Conservation (phyloP, 129 eudicot genomes). For the Flaveria robusta region DNA sequence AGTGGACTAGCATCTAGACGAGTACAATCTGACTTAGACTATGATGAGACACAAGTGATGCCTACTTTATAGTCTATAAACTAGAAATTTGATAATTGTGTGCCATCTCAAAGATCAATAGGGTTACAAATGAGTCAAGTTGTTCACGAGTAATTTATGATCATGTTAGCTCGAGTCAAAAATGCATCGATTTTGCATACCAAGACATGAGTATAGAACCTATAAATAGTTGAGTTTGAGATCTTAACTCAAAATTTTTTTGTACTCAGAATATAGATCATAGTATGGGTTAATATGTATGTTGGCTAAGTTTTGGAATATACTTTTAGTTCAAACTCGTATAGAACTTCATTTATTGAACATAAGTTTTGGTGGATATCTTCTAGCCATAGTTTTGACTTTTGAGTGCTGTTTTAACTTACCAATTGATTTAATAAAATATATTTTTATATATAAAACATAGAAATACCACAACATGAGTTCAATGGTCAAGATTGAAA, state of each 20-base stretch:
- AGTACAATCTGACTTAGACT: background rate
- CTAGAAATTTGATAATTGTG: conserved; percentile 9
- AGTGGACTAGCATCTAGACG: conserved; percentile 14
- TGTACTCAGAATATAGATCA: no score
- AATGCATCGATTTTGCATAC: background rate
- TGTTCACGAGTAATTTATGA: conserved; percentile 5
- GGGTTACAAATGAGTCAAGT: background rate
- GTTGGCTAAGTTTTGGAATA: background rate
- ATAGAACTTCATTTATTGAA: background rate
- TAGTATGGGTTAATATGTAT: background rate
- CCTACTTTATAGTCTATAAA: conserved; percentile 21
- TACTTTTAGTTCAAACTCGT: background rate
- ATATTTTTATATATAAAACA: no score
- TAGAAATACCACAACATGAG: no score
- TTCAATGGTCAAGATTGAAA: no score
- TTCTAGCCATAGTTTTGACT: background rate
- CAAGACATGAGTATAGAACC: background rate
- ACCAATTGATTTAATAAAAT: no score
- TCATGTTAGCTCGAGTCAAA: background rate
- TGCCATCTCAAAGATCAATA: conserved; percentile 8
- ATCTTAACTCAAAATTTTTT: background rate
- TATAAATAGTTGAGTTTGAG: background rate
- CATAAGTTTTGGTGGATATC: background rate
- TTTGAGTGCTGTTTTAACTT: background rate
- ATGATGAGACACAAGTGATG: background rate